phyloP scores from a whole-genome alignment of 192 early-diverging fungal species.

The Coemansia erecta region DNA sequence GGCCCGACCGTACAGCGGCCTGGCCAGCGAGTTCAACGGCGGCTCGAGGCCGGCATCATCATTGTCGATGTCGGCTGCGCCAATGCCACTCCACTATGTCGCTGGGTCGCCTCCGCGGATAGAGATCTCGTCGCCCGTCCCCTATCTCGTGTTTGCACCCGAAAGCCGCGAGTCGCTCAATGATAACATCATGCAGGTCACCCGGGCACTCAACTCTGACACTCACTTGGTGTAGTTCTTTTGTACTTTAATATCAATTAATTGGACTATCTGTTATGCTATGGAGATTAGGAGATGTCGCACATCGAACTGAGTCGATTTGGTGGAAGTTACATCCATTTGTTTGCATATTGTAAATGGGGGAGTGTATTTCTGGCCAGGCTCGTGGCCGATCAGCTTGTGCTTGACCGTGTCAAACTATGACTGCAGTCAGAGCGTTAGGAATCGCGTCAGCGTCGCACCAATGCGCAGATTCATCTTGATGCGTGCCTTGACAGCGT shows the following conservation, averaged over 20 bases:
- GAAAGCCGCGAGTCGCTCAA: conserved; percentile 30
- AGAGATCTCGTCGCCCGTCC: conserved; percentile 36
- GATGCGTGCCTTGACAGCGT: conserved; percentile 77
- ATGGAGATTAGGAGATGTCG: too few relatives aligned
- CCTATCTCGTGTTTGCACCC: conserved; percentile 48
- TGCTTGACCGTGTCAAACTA: conserved; percentile 57
- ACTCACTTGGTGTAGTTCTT: too few relatives aligned
- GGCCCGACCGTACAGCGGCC: conserved; percentile 14
- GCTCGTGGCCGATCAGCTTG: conserved; percentile 80
- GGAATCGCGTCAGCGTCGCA: conserved; percentile 87
- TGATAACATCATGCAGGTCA: conserved; percentile 28
- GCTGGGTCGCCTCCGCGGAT: not conserved
- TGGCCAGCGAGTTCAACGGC: not conserved
- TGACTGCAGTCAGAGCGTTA: conserved; percentile 66
- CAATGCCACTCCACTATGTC: not conserved
- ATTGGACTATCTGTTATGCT: too few relatives aligned
- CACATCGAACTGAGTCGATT: too few relatives aligned
- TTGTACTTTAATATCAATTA: too few relatives aligned
- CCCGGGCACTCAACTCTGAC: conserved; percentile 11
- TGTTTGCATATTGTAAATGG: too few relatives aligned
- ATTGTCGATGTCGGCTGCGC: conserved; percentile 6
- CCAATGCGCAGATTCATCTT: conserved; percentile 94
- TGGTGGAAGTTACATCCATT: too few relatives aligned
- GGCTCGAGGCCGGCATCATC: not conserved
- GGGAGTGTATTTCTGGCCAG: too few relatives aligned